Conservation (phyloP, 257 asterid species). For the Marsdenia floribunda region DNA sequence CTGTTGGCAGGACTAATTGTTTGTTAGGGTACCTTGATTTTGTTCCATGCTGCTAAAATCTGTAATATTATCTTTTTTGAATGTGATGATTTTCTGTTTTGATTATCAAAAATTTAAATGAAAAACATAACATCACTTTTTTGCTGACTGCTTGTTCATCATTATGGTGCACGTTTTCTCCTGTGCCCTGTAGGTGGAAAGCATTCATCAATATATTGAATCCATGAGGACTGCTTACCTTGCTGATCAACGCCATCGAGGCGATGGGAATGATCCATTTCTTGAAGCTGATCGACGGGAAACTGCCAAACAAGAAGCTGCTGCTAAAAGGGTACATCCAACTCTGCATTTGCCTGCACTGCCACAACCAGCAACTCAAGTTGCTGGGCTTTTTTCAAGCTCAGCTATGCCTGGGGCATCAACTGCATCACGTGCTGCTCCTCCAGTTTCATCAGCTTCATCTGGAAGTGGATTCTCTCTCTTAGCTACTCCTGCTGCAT, state of each 20-base stretch:
- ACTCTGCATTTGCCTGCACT: constrained; percentile 73
- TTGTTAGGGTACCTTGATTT: background rate
- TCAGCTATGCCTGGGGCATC: constrained; percentile 56
- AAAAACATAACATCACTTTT: background rate
- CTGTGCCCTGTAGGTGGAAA: constrained; percentile 57
- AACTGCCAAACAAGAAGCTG: constrained; percentile 92
- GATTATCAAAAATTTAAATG: background rate
- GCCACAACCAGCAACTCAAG: constrained; percentile 56
- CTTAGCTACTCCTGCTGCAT: constrained; percentile 59
- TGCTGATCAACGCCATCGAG: constrained; percentile 80
- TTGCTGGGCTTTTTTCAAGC: constrained; percentile 39
- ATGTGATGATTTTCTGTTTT: background rate
- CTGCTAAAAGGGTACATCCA: constrained; percentile 94
- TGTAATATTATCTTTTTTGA: background rate
- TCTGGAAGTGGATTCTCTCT: constrained; percentile 61
- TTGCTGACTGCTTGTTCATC: background rate
- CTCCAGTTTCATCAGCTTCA: constrained; percentile 44
- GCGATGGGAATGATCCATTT: constrained; percentile 77
- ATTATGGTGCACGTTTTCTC: background rate
- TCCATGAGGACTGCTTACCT: constrained; percentile 95
- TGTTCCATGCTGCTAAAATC: background rate
- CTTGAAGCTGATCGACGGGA: constrained; percentile 95
- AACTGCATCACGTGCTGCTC: constrained; percentile 34
- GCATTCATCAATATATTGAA: constrained; percentile 89
- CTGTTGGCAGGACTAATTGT: background rate